phyloP scores from a whole-genome alignment of 371 early-diverging fungal genomes.

The Coemansia sp. region DNA sequence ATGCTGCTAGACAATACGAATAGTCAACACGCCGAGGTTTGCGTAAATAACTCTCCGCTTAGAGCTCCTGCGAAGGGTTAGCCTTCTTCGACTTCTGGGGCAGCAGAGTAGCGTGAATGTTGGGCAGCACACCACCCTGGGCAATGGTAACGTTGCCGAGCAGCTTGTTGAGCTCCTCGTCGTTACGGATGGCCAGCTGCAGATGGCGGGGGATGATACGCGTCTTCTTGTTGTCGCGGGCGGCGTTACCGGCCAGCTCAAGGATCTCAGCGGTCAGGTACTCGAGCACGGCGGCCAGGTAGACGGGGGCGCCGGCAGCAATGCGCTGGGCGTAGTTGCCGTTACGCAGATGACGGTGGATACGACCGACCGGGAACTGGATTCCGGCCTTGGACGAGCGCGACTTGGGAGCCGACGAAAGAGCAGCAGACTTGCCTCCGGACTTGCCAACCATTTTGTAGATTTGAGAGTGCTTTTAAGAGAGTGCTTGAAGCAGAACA shows the following conservation, averaged over 20 bases:
- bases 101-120: conserved; percentile 63
- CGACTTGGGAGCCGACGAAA: no score
- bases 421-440: no score
- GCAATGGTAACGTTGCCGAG: conserved; percentile 82
- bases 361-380: conserved; percentile 86
- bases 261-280: conserved; percentile 96
- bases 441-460: no score
- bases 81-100: conserved; percentile 52
- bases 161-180: conserved; percentile 94
- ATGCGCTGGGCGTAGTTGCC: conserved; percentile 95
- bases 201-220: conserved; percentile 70
- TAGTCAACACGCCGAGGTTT: conserved; percentile 49
- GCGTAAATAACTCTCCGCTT: conserved; percentile 6
- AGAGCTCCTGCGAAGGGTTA: conserved; percentile 51
- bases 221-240: conserved; percentile 94
- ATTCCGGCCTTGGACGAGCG: conserved; percentile 52
- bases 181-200: conserved; percentile 79
- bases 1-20: conserved; percentile 52
- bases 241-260: conserved; percentile 94
- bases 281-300: conserved; percentile 93
- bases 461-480: no score
- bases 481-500: no score
- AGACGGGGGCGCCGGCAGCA: conserved; percentile 93
- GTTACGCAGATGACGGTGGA: conserved; percentile 91
- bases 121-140: conserved; percentile 86